phyloP scores from a whole-genome alignment of 2,329 filamentous ascomycete species.

The Trichoderma breve region DNA sequence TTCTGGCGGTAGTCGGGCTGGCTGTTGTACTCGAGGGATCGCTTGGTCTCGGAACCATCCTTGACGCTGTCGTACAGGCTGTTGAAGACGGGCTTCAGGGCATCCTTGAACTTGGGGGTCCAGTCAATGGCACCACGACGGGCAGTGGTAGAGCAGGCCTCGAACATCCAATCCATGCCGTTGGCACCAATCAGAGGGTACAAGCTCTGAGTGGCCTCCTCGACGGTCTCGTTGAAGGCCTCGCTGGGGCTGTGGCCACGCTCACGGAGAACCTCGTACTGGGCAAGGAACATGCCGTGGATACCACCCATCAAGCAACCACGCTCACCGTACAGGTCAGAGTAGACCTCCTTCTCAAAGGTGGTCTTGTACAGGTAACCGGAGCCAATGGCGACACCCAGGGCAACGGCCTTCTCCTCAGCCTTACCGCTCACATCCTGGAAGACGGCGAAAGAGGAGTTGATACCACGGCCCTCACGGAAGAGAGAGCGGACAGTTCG shows the following conservation, averaged over 20 bases:
- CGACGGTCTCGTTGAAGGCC: constrained; percentile 99
- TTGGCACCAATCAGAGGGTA: constrained; percentile 97
- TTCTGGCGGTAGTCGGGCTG: constrained; percentile 94
- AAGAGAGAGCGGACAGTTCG: constrained; percentile 98
- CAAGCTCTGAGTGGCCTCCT: constrained; percentile 97
- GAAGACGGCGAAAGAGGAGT: constrained; percentile 97
- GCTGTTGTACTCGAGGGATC: constrained; percentile 95
- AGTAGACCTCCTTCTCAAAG: constrained; percentile 99
- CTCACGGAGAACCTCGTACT: constrained; percentile 99
- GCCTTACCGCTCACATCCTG: constrained; percentile 98
- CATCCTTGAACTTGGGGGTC: constrained; percentile 95
- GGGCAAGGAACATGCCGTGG: constrained; percentile 99
- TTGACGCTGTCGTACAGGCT: constrained; percentile 90
- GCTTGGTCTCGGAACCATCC: constrained; percentile 90
- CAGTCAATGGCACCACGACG: constrained; percentile 99
- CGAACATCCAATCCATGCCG: constrained; percentile 99
- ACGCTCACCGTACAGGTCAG: constrained; percentile 98
- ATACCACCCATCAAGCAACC: constrained; percentile 99
- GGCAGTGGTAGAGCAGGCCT: constrained; percentile 97
- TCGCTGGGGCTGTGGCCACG: constrained; percentile 95
- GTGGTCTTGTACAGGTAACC: constrained; percentile 99
- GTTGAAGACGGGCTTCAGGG: constrained; percentile 98
- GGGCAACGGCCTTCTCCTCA: constrained; percentile 94
- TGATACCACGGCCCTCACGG: constrained; percentile 99
- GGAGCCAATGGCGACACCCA: constrained; percentile 94